phyloP scores from a whole-genome alignment of 257 asterid species.

The Echites panduratus region DNA sequence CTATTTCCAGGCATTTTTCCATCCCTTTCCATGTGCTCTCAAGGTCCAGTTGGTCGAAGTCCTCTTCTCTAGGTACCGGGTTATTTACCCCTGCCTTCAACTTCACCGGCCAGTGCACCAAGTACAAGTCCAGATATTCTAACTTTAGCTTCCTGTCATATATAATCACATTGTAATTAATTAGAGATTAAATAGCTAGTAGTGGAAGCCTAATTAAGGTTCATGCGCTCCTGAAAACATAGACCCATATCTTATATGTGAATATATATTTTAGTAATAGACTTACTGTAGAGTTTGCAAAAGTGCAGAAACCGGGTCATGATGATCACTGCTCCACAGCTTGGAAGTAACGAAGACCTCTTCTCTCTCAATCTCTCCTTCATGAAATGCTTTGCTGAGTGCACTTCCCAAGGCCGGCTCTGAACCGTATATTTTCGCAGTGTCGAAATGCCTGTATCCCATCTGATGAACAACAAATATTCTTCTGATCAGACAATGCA shows the following conservation, averaged over 20 bases:
- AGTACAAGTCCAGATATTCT: constrained; percentile 75
- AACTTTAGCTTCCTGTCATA: constrained; percentile 51
- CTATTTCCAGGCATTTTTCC: constrained; percentile 72
- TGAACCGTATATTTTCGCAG: constrained; percentile 76
- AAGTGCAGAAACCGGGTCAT: constrained; percentile 73
- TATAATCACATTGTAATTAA: too few relatives aligned
- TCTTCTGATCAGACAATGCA: not conserved
- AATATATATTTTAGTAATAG: too few relatives aligned
- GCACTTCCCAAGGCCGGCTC: constrained; percentile 74
- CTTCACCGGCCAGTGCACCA: constrained; percentile 90
- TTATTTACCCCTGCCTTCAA: constrained; percentile 52
- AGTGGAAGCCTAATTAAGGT: too few relatives aligned
- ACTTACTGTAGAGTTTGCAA: constrained; percentile 57
- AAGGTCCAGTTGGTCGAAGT: constrained; percentile 48
- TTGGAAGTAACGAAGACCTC: constrained; percentile 62
- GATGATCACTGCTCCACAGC: constrained; percentile 80
- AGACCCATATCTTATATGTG: too few relatives aligned
- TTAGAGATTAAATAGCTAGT: too few relatives aligned
- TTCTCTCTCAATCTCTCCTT: constrained; percentile 45
- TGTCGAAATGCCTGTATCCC: constrained; percentile 83
- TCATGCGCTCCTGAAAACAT: too few relatives aligned
- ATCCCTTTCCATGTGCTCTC: constrained; percentile 66
- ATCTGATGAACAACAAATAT: constrained; percentile 28
- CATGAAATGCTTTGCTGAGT: constrained; percentile 35
- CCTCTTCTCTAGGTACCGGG: constrained; percentile 58